Percentiles rank a stretch among this genome's conserved stretches.
These are phyloP conservation scores for Pigoraptor vietnamica DNA, from an alignment of 78 protist genomes.

Conservation along the genomic window DNA sequence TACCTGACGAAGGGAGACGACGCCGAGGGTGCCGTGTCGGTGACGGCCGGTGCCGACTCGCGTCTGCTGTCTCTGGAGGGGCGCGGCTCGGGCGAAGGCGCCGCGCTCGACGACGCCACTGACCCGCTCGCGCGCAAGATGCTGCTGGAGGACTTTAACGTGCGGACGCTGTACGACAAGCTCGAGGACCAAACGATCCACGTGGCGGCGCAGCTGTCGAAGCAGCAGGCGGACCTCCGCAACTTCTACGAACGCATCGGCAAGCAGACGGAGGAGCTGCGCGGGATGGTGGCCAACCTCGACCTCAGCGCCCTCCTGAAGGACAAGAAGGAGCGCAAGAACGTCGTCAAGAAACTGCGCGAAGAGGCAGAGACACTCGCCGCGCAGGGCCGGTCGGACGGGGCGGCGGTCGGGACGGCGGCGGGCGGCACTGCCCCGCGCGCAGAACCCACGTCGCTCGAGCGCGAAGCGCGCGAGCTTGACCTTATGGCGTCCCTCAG, in stretches of 20 bases:
- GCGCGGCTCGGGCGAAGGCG: not conserved
- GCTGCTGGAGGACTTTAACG: constrained; percentile 42
- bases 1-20: not conserved
- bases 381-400: not conserved
- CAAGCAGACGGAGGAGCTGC: constrained; percentile 35
- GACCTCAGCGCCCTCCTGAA: not conserved
- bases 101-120: not conserved
- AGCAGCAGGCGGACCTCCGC: constrained; percentile 12
- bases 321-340: not conserved
- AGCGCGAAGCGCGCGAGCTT: not conserved
- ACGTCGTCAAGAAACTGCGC: not conserved
- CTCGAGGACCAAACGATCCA: constrained; percentile 37
- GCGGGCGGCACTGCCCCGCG: not conserved
- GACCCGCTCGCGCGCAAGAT: not conserved
- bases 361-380: not conserved
- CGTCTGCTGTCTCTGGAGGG: not conserved
- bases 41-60: not conserved
- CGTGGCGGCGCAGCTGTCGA: constrained; percentile 25
- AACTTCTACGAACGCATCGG: constrained; percentile 16
- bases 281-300: not conserved
- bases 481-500: not conserved
- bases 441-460: not conserved
- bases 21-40: not conserved
- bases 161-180: constrained; percentile 43
- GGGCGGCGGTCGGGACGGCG: not conserved